A percentile compares a stretch with the other conserved stretches of the same genome.
phyloP scores from a whole-genome alignment of 768 basidiomycete species.

The Pholiota molesta region DNA sequence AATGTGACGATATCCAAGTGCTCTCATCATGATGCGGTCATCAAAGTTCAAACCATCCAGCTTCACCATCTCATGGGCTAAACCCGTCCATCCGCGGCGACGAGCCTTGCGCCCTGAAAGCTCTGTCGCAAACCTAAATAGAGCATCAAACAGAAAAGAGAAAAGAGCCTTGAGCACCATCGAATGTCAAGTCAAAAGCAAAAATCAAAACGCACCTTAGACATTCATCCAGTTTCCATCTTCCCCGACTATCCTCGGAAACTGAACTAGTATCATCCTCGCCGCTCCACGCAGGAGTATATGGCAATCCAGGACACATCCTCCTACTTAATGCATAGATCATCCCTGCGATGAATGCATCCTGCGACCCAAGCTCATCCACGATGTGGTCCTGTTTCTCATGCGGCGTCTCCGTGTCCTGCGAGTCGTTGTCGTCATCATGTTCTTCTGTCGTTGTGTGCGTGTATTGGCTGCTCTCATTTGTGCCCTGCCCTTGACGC shows the following conservation, averaged over 20 bases:
- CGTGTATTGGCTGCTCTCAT: constrained; percentile 33
- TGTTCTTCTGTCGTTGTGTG: constrained; percentile 24
- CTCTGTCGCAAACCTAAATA: constrained; percentile 78
- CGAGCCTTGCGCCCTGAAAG: constrained; percentile 77
- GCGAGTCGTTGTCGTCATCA: constrained; percentile 60
- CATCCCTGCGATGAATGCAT: constrained; percentile 88
- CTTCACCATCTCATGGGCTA: constrained; percentile 75
- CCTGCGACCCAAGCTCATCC: constrained; percentile 79
- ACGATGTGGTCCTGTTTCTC: constrained; percentile 46
- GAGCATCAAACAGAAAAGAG: not conserved
- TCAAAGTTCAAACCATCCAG: constrained; percentile 72
- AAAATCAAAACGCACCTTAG: constrained; percentile 51
- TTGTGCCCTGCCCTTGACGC: constrained; percentile 29
- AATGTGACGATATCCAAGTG: not conserved
- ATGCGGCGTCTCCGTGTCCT: constrained; percentile 57
- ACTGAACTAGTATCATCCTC: constrained; percentile 32
- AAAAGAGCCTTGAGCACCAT: not conserved
- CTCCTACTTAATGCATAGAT: constrained; percentile 77
- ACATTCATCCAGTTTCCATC: constrained; percentile 85
- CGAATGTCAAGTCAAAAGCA: not conserved
- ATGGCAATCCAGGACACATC: constrained; percentile 76
- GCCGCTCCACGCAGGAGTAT: constrained; percentile 57
- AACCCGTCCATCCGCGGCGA: constrained; percentile 60
- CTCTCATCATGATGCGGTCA: not conserved
- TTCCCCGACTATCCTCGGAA: constrained; percentile 47